Percentiles rank a stretch among this genome's conserved stretches.
Conservation (phyloP, 139 green algal species). For the Edaphochlamys debaryana region DNA sequence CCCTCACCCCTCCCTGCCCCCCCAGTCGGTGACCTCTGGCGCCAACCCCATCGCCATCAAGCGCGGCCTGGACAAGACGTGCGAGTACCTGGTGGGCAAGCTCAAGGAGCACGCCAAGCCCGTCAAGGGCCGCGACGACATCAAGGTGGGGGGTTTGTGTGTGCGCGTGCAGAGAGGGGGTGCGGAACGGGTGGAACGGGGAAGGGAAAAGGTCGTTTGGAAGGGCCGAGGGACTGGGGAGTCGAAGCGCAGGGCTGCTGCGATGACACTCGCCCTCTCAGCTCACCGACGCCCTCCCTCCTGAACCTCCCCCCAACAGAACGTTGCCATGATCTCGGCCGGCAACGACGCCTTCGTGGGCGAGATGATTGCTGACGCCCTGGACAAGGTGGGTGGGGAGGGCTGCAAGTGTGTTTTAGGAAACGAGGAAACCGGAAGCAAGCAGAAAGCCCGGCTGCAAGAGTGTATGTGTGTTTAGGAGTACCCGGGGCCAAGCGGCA, state of each 20-base stretch:
- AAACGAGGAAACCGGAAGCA: too few species aligned
- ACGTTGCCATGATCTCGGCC: slow-evolving; percentile 96
- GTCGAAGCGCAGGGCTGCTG: too few species aligned
- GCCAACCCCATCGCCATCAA: slow-evolving; percentile 97
- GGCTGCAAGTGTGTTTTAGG: too few species aligned
- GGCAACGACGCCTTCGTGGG: slow-evolving; percentile 94
- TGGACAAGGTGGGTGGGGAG: slow-evolving; percentile 76
- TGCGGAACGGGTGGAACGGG: slow-evolving; percentile 60
- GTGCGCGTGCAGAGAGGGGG: slow-evolving; percentile 14
- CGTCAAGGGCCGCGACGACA: slow-evolving; percentile 91
- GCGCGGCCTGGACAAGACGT: slow-evolving; percentile 97
- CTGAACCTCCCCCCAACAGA: too few species aligned
- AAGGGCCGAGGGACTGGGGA: too few species aligned
- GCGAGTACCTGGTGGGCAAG: slow-evolving; percentile 83
- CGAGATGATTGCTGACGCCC: slow-evolving; percentile 94
- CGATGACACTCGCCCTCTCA: too few species aligned
- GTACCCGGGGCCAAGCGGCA: too few species aligned
- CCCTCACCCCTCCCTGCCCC: not conserved
- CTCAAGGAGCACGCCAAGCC: slow-evolving; percentile 86
- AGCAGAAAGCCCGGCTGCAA: too few species aligned
- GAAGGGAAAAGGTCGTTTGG: not conserved
- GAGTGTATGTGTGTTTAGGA: too few species aligned
- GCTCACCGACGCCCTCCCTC: too few species aligned
- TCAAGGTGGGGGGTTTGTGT: slow-evolving; percentile 90
- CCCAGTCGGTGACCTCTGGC: slow-evolving; percentile 86